These are phyloP conservation scores for Mortierella sp. DNA, from an alignment of 371 early-diverging fungal genomes.

Conservation along the genomic window DNA sequence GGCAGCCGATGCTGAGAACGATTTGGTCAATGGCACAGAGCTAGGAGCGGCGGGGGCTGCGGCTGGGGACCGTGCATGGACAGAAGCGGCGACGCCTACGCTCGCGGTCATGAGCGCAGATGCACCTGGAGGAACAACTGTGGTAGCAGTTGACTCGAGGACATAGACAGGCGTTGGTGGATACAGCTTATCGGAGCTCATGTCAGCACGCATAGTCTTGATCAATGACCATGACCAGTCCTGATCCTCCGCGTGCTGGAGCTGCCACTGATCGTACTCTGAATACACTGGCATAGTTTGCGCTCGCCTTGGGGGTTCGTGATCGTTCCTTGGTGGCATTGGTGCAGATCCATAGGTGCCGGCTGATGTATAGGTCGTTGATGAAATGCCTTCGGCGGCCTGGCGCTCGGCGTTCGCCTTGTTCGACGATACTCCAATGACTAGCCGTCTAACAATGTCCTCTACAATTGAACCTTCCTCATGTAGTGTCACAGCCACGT, in stretches of 20 bases:
- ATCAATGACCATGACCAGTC: slow-evolving; percentile 88
- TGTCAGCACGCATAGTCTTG: slow-evolving; percentile 83
- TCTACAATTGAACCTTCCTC: slow-evolving; percentile 74
- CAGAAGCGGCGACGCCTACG: slow-evolving; percentile 11
- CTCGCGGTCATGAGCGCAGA: slow-evolving; percentile 9
- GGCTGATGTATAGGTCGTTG: slow-evolving; percentile 16
- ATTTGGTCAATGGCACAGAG: slow-evolving; percentile 26
- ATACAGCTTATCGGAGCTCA: slow-evolving; percentile 82
- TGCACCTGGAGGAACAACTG: slow-evolving; percentile 44
- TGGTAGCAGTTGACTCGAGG: slow-evolving; percentile 60
- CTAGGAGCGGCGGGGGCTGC: slow-evolving; percentile 4
- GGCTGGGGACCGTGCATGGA: slow-evolving; percentile 13
- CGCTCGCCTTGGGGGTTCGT: slow-evolving; percentile 18
- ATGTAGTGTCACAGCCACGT: slow-evolving; percentile 74
- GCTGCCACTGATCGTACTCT: slow-evolving; percentile 44
- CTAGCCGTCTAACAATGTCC: slow-evolving; percentile 71
- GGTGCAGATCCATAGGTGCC: slow-evolving; percentile 2
- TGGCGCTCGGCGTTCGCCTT: slow-evolving; percentile 34
- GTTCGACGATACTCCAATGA: slow-evolving; percentile 58
- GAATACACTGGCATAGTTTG: slow-evolving; percentile 50
- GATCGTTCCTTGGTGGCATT: slow-evolving; percentile 18
- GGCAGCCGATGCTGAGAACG: slow-evolving; percentile 26
- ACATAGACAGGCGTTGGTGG: slow-evolving; percentile 80
- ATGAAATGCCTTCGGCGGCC: slow-evolving; percentile 16
- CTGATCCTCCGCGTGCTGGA: slow-evolving; percentile 59